Percentiles rank a stretch among this genome's conserved stretches.
These are phyloP conservation scores for Sarocladium oryzae DNA, from an alignment of 2,329 filamentous ascomycete species.

Conservation along the genomic window DNA sequence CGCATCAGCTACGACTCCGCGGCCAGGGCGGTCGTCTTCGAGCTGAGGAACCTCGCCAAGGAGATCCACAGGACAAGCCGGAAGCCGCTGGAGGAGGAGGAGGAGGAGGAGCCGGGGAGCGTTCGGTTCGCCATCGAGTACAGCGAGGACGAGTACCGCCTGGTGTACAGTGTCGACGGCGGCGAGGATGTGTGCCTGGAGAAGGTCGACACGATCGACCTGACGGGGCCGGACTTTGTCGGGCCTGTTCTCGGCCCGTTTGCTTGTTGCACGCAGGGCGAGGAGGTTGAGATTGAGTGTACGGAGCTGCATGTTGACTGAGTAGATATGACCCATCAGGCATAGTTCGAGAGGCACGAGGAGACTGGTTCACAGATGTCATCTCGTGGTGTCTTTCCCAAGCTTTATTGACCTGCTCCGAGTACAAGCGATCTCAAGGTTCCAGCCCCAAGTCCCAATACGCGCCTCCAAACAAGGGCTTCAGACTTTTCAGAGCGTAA, in stretches of 20 bases:
- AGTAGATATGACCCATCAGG: too few species aligned
- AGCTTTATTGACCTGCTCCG: too few species aligned
- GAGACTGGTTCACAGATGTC: too few species aligned
- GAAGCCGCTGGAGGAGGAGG: too few species aligned
- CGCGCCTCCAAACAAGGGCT: too few species aligned
- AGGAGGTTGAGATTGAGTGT: constrained; percentile 4
- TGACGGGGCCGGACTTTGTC: constrained; percentile 10
- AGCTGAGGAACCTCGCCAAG: constrained; percentile 15
- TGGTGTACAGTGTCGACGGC: not conserved
- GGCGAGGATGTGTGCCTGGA: not conserved
- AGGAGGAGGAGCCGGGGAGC: not conserved
- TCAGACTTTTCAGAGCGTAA: too few species aligned
- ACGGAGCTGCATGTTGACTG: not conserved
- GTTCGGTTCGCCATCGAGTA: constrained; percentile 3
- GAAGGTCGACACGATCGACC: constrained; percentile 8
- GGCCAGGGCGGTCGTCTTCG: constrained; percentile 10
- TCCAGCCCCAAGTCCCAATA: too few species aligned
- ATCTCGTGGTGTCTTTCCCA: too few species aligned
- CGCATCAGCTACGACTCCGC: constrained; percentile 11
- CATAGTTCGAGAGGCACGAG: too few species aligned
- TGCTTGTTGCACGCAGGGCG: not conserved
- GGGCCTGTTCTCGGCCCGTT: constrained; percentile 15
- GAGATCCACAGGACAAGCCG: constrained; percentile 9
- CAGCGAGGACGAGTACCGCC: constrained; percentile 3
- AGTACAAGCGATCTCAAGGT: too few species aligned